Conservation (phyloP, 2,329 filamentous ascomycete species). For the Fusarium mundagurra region DNA sequence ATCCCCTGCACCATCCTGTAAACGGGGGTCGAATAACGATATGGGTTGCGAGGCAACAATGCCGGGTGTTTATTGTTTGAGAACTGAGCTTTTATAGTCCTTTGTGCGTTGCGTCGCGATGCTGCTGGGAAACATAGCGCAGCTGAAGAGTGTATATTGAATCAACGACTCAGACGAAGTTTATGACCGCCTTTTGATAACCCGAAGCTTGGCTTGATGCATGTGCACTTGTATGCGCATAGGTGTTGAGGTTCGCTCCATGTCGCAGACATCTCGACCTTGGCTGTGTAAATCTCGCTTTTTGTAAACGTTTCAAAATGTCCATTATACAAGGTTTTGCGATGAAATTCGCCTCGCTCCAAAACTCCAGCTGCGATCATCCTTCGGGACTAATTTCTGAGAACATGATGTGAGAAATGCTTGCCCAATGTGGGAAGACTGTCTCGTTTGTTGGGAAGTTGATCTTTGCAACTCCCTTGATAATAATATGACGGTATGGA, state of each 20-base stretch:
- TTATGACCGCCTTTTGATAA: conserved; percentile 4
- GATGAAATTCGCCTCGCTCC: background rate
- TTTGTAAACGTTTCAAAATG: background rate
- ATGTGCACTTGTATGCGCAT: background rate
- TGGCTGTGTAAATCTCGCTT: background rate
- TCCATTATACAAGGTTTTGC: background rate
- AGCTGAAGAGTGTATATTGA: conserved; percentile 12
- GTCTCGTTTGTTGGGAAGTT: background rate
- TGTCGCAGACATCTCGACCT: background rate
- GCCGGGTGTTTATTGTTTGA: conserved; percentile 1
- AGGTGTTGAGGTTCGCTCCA: background rate
- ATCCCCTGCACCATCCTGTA: conserved; percentile 64
- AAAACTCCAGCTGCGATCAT: background rate
- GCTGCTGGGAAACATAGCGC: background rate
- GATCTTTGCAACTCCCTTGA: background rate
- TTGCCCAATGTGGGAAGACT: background rate
- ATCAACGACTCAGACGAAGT: background rate
- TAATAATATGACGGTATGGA: background rate
- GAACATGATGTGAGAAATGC: background rate
- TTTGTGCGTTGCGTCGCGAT: conserved; percentile 14
- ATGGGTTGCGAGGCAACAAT: background rate
- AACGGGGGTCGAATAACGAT: conserved; percentile 4
- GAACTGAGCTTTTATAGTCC: background rate
- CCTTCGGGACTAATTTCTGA: background rate
- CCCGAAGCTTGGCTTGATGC: background rate